phyloP scores from a whole-genome alignment of 2,329 filamentous ascomycete species.

The Fusarium miscanthi region DNA sequence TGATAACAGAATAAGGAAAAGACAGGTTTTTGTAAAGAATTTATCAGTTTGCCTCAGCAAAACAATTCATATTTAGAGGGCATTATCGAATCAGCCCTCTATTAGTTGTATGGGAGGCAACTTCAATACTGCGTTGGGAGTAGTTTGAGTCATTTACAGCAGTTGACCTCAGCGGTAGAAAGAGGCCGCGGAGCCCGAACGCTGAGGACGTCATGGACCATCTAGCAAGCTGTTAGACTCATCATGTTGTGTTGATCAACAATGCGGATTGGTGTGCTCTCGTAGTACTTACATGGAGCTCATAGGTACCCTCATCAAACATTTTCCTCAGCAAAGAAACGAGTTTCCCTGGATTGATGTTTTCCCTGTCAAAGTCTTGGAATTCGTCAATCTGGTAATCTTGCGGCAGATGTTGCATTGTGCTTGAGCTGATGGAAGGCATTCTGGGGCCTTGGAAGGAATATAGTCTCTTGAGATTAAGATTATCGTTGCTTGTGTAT shows the following conservation, averaged over 20 bases:
- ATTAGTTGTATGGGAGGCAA: too few species aligned
- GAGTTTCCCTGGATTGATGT: not conserved
- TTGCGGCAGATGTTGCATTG: not conserved
- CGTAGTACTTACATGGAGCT: not conserved
- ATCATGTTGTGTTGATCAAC: too few species aligned
- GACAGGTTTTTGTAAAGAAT: too few species aligned
- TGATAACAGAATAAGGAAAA: too few species aligned
- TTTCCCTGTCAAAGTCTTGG: conserved; percentile 1
- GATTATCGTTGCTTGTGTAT: too few species aligned
- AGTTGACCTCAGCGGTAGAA: not conserved
- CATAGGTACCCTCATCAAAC: conserved; percentile 8
- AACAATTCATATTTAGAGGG: too few species aligned
- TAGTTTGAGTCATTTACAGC: not conserved
- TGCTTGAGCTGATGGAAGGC: not conserved
- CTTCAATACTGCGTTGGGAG: too few species aligned
- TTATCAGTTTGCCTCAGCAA: too few species aligned
- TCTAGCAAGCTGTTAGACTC: not conserved
- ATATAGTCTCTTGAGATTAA: too few species aligned
- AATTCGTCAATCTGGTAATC: not conserved
- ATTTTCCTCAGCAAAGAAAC: not conserved
- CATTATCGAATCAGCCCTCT: too few species aligned
- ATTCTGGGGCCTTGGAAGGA: too few species aligned
- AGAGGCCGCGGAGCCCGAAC: conserved; percentile 3
- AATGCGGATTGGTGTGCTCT: too few species aligned
- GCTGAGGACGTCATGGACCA: conserved; percentile 10